These are phyloP conservation scores for Spinacia oleracea DNA, from an alignment of 179 eudicot genomes.

Conservation along the genomic window DNA sequence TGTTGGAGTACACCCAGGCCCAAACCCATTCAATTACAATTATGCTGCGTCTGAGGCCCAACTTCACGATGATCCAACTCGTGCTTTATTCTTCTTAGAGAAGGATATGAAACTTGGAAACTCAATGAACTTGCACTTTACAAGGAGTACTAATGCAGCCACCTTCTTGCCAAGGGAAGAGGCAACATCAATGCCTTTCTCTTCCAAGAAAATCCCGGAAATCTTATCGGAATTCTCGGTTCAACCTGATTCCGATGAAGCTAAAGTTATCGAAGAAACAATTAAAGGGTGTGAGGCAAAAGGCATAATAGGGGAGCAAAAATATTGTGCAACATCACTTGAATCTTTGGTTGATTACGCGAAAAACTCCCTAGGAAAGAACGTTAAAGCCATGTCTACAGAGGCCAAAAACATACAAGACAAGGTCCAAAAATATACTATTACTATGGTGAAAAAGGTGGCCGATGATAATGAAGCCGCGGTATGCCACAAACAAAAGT, in stretches of 20 bases:
- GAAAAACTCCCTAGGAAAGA: conserved; percentile 48
- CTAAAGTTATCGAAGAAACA: conserved; percentile 46
- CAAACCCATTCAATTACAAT: conserved; percentile 39
- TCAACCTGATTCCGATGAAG: conserved; percentile 49
- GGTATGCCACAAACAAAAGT: conserved; percentile 65
- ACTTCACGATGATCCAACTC: conserved; percentile 56
- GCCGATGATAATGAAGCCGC: conserved; percentile 32
- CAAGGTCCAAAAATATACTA: conserved; percentile 30
- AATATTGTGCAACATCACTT: conserved; percentile 71
- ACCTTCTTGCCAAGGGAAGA: conserved; percentile 57
- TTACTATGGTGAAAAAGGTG: conserved; percentile 37
- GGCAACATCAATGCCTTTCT: conserved; percentile 62
- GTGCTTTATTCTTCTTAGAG: conserved; percentile 69
- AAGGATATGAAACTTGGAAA: conserved; percentile 53
- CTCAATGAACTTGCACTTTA: conserved; percentile 57
- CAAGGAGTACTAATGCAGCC: conserved; percentile 33
- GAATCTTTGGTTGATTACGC: conserved; percentile 80
- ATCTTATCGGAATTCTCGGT: conserved; percentile 41
- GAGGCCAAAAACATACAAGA: conserved; percentile 22
- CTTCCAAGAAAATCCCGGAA: conserved; percentile 45
- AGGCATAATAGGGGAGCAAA: conserved; percentile 56
- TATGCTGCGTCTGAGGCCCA: conserved; percentile 72
- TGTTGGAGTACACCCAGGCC: conserved; percentile 49
- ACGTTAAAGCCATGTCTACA: conserved; percentile 46
- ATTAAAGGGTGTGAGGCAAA: conserved; percentile 60